Conservation (phyloP, 768 basidiomycete species). For the Auricularia heimuer region DNA sequence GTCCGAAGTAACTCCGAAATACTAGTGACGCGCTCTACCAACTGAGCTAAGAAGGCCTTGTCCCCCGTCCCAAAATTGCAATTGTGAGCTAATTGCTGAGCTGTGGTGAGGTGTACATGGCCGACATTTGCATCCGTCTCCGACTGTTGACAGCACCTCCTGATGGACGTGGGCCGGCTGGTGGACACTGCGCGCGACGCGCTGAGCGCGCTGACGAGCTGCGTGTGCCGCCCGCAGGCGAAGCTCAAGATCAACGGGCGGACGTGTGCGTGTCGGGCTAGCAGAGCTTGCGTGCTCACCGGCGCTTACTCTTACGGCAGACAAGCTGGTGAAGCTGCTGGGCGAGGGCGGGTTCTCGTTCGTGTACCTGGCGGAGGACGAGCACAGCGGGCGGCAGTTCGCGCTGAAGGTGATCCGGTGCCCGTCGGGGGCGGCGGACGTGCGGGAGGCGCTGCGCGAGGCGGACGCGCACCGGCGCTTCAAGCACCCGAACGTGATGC, state of each 20-base stretch:
- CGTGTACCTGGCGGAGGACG: slow-evolving; percentile 81
- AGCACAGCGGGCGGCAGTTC: slow-evolving; percentile 81
- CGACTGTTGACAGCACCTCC: too few relatives aligned
- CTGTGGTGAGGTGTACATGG: too few relatives aligned
- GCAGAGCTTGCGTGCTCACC: background rate
- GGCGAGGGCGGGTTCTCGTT: slow-evolving; percentile 96
- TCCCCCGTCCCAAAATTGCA: too few relatives aligned
- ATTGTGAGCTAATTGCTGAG: too few relatives aligned
- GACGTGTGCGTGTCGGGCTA: slow-evolving; percentile 54
- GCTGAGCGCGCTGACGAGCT: slow-evolving; percentile 70
- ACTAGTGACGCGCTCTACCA: slow-evolving; percentile 43
- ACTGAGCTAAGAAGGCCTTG: slow-evolving; percentile 27
- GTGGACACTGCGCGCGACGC: slow-evolving; percentile 70
- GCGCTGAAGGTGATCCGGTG: slow-evolving; percentile 96
- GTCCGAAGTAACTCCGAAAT: slow-evolving; percentile 15
- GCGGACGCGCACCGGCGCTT: slow-evolving; percentile 92
- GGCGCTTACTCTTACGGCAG: slow-evolving; percentile 15
- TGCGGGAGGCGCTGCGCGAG: slow-evolving; percentile 82
- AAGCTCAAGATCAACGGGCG: slow-evolving; percentile 94
- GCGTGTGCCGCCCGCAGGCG: slow-evolving; percentile 70
- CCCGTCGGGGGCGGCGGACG: slow-evolving; percentile 78
- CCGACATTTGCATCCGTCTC: too few relatives aligned
- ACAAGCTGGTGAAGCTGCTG: slow-evolving; percentile 83
- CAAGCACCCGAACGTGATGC: slow-evolving; percentile 97
- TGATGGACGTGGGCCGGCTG: background rate